A percentile compares a stretch with the other conserved stretches of the same genome.
phyloP scores from a whole-genome alignment of 2,329 filamentous ascomycete species.

The Aspergillus fumigatus region DNA sequence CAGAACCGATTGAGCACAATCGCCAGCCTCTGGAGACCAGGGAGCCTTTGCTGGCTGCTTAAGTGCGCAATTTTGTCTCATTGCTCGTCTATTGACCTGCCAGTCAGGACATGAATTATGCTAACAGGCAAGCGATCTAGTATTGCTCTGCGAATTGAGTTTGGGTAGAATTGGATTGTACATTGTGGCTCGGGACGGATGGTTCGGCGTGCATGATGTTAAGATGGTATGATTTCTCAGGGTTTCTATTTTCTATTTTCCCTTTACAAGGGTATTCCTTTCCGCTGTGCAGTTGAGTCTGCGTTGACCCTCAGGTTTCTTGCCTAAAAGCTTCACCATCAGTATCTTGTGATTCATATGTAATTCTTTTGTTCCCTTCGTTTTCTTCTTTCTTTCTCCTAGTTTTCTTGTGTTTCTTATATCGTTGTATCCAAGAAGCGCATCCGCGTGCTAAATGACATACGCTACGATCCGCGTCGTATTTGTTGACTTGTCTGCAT shows the following conservation, averaged over 20 bases:
- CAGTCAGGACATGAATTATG: not conserved
- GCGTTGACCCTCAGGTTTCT: not conserved
- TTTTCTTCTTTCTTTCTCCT: not conserved
- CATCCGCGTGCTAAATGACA: not conserved
- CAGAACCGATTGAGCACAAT: conserved; percentile 26
- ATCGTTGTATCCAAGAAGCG: not conserved
- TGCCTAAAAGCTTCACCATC: conserved; percentile 1
- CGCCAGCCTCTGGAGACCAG: conserved; percentile 23
- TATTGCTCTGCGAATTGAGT: not conserved
- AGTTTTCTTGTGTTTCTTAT: not conserved
- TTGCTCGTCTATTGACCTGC: not conserved
- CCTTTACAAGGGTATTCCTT: not conserved
- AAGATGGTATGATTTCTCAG: conserved; percentile 16
- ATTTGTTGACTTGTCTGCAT: not conserved
- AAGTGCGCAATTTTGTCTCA: conserved; percentile 4
- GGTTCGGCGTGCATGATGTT: conserved; percentile 18
- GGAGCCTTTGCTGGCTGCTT: conserved; percentile 33
- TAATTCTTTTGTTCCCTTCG: not conserved
- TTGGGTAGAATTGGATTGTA: conserved; percentile 5
- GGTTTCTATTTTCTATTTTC: conserved; percentile 3
- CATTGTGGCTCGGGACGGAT: conserved; percentile 4
- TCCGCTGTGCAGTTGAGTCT: conserved; percentile 1
- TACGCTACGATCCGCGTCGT: not conserved
- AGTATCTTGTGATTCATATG: not conserved
- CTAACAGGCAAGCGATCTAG: not conserved